Evolutionary conservation across 129 eudicot genomes (phyloP), one percentile per base, ranked within the genome.

Genomic region (Helichrysum umbraculigerum): DNA sequence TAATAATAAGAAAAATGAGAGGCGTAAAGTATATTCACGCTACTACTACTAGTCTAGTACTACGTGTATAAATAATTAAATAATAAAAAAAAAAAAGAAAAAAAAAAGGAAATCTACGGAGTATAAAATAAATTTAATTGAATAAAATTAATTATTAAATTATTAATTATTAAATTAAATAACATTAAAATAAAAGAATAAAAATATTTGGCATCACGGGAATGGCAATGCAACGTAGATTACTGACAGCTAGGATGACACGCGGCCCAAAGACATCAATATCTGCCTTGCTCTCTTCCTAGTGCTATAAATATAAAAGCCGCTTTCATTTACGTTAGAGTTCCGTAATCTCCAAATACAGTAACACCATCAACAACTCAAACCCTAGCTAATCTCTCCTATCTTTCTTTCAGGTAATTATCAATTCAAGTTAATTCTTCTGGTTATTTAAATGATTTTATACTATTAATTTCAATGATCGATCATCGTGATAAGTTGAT

Each of bases 171-270:
- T 25, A 25, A 25, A 9, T 41, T 2, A 41, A 41, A 3, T 8
- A 2, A 41, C 9, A 41, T 12, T 2, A 32, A 32, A 41, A 39
- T 41, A 41, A 41, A 9, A 21, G 19, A 63, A 29, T 29, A 75
- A 63, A 1, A 32, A 10, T 22, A 7, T 30, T 19, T 20, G 33
- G 50, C 33, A 65, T 30, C 50, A 64, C 71, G 61, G 19, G 39
- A 44, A 28, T 47, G 74, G 75, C 25, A 29, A 28, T 1, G 63
- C 6, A 42, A 34, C 66, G 82, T 66, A 78, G 70, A 78, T 71
- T 62, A 61, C 64, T 62, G 77, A 71, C 82, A 78, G 77, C 32
- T 58, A 32, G 77, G 82, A 78, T 78, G 77, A 71, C 70, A 78
- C 82, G 82, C 68, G 82, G 56, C 78, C 19, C 44, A 64, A 28